Base-by-base conservation (phyloP, 768 basidiomycete species). In the Macrolepiota fuliginosa region DNA sequence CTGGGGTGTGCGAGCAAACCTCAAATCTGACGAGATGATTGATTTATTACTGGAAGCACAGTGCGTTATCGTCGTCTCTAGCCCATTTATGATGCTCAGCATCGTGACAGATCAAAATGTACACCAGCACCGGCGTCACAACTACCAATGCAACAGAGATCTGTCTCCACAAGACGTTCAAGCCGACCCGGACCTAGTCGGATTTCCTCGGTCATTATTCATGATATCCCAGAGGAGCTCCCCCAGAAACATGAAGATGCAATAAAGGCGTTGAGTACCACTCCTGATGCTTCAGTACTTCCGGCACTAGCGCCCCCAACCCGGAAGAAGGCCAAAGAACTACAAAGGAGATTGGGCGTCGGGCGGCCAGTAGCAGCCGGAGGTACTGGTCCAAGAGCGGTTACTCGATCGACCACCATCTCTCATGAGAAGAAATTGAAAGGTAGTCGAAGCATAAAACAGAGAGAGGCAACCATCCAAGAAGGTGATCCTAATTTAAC, bases 11-110 rank as follows among this genome's bases (percentile, higher is more conserved):
- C 90, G 83, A 73, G 91, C 91, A 49, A 92, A 92, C 73, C 81
- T 92, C 69, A 92, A 90, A 77, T 84, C 89, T 24, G 89, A 91
- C 68, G 86, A 84, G 51, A 77, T 93, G 64, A 91, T 93, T 68
- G 88, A 91, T 69, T 78, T 90, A 17, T 75, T 93, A 27, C 76
- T 90, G 13, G 84, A 88, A 66, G 81, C 79, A 55, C 79, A 79
- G 82, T 83, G 65, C 56, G 76, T 70, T 54, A 19, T 24, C 25
- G 58, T 32, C 52, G 1, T n/a, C 25, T 35, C 19, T 12, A 40
- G 29, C 39, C 37, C 52, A 40, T 27, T 22, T 12, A 24, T 19
- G 36, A 24, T 39, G 27, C 36, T 45, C 58, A 66, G 61, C 62
- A 62, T 54, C 63, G 54, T 40, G 66, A 56, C 61, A 73, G 65